phyloP scores from a whole-genome alignment of 768 basidiomycete species.

The Strobilomyces confusus region DNA sequence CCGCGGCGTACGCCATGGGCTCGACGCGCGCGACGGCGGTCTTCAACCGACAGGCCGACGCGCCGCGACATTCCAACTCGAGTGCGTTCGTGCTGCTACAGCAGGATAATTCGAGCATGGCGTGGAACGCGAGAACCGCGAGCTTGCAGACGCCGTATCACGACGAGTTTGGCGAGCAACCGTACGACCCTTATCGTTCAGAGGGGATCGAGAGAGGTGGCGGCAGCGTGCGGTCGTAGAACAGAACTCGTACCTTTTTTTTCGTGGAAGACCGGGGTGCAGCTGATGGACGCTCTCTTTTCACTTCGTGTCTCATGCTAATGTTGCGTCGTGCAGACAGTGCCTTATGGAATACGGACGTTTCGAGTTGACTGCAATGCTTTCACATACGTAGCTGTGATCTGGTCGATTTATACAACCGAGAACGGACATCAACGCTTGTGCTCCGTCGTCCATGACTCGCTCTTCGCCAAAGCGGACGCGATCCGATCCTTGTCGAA shows the following conservation, averaged over 20 bases:
- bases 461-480: constrained; percentile 68
- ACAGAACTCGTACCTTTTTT: constrained; percentile 1
- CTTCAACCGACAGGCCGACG: constrained; percentile 21
- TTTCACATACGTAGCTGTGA: not conserved
- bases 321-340: not conserved
- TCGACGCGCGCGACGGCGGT: constrained; percentile 21
- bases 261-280: no score
- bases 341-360: no score
- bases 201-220: constrained; percentile 26
- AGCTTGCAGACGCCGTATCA: constrained; percentile 42
- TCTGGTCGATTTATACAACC: no score
- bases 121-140: constrained; percentile 54
- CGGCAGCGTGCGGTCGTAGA: constrained; percentile 22
- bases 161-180: constrained; percentile 25
- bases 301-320: not conserved
- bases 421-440: no score
- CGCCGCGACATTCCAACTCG: constrained; percentile 51
- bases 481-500: constrained; percentile 48
- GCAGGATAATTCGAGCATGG: constrained; percentile 53
- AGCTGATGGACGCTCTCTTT: constrained; percentile 9
- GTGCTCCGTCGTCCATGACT: no score
- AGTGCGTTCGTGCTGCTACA: constrained; percentile 71
- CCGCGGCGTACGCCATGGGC: constrained; percentile 38
- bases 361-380: no score
- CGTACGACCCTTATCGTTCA: constrained; percentile 27